Base-by-base conservation (phyloP, 2,329 filamentous ascomycete genomes). In the Aspergillus sp. region DNA sequence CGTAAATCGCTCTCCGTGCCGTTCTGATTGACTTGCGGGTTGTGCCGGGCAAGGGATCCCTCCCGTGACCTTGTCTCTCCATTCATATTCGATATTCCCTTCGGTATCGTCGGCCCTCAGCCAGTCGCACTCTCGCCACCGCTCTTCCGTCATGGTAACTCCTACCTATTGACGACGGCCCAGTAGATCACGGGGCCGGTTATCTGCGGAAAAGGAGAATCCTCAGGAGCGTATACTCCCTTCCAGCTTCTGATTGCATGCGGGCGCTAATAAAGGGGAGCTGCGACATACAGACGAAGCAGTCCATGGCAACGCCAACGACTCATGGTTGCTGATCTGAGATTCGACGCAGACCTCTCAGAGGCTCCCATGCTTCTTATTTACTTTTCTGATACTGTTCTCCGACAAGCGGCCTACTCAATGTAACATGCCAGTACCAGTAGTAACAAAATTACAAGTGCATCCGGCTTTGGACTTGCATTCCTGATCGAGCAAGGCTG, bases 401-500 rank as follows among this genome's bases (percentile, higher is more conserved):
- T 32, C 39, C 32, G 22, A 18, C 18, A 18, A 17, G 3, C 13
- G 50, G 44, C 50, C 45, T 47, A 53, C 51, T 53, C 48, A 41
- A 17, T 44, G 56, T 59, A 59, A 54, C 43, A 49, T 44, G 45
- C 39, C 32, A 59, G 56, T 58, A 53, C 48, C 39, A 48, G 18
- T 45, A 56, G 52, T 59, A 52, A 18, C 45, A 59, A 55, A 42
- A 48, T 66, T 66, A 66, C 64, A 59, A 61, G 59, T 38, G 51
- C 50, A n/a, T 48, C 39, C 42, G 17, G 39, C 30, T 30, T 61
- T 62, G 55, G 53, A 58, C 57, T 60, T 61, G 64, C 67, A 65
- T 66, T 61, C 59, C 57, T 48, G 24, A 67, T 68, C 63, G 56
- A 60, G 66, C 70, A 72, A 71, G 64, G 70, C 66, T 70, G 61